Evolutionary conservation across 345 rosid species (phyloP).

Genomic region (Pugionium dolabratum): DNA sequence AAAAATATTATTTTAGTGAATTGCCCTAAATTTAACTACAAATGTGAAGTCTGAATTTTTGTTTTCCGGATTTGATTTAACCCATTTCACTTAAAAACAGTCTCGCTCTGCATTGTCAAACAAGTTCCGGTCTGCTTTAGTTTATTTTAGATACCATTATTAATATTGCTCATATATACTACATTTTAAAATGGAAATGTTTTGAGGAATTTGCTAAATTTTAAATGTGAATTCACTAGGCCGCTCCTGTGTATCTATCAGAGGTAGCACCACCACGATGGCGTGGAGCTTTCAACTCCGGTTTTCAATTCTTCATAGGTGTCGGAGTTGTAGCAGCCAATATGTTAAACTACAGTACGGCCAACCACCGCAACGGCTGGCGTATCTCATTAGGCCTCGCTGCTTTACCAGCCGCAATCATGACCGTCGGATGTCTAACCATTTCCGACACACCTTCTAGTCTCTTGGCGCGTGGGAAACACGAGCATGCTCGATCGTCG

Average conservation of each 20-base stretch:
- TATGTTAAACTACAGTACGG: conserved; percentile 56
- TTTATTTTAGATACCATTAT: too few relatives aligned
- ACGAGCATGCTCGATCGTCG: conserved; percentile 53
- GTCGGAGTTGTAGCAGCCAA: conserved; percentile 69
- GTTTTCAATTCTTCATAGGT: conserved; percentile 76
- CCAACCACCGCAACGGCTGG: conserved; percentile 69
- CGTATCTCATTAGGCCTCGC: conserved; percentile 86
- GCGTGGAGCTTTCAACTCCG: conserved; percentile 86
- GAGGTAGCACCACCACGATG: conserved; percentile 85
- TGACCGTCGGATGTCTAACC: conserved; percentile 69
- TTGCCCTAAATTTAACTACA: too few relatives aligned
- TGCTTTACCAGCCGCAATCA: conserved; percentile 61
- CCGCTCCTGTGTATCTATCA: conserved; percentile 79
- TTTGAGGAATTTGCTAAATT: neutral
- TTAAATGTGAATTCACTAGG: conserved; percentile 42
- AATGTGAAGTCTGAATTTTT: too few relatives aligned
- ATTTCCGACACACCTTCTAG: conserved; percentile 77
- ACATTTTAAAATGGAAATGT: too few relatives aligned
- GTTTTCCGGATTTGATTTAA: too few relatives aligned
- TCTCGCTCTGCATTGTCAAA: too few relatives aligned
- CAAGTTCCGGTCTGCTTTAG: too few relatives aligned
- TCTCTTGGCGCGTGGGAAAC: conserved; percentile 66
- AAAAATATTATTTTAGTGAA: too few relatives aligned
- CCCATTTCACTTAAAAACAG: too few relatives aligned
- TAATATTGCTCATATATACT: too few relatives aligned